Base-by-base conservation (phyloP, 2,329 filamentous ascomycete species). In the Fusarium robinianum region DNA sequence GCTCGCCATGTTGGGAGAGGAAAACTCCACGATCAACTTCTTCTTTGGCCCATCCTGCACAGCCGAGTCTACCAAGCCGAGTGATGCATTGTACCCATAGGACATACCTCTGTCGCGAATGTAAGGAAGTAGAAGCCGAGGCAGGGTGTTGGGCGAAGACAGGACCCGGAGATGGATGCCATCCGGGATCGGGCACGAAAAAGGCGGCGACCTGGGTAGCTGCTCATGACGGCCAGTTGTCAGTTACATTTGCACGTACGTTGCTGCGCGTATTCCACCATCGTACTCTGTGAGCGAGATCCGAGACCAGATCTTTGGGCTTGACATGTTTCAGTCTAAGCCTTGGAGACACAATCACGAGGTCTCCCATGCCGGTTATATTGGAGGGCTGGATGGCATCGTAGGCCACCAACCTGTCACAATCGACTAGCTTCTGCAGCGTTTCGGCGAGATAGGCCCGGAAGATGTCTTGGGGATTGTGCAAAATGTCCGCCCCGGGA, bases 1-100 rank as follows among this genome's bases (percentile, higher is more conserved):
- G 54, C 83, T 86, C 10, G 82, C 85, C 49, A 88, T 86, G 56
- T 88, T 88, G 1, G 87, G 86, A 2, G 83, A 87, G 0, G 83
- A 87, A 65, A 87, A 90, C 54, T 90, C 87, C 38, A 90, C 75
- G 18, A 90, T 72, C 11, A 84, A 68, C 61, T 64, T 69, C 59
- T 58, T 62, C 16, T 22, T 48, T 0, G 14, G 26, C 0, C 55
- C 40, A 4, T 60, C 55, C 0, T 43, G 16, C 4, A 1, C 19
- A 6, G 21, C 11, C 6, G 45, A n/a, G 6, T 61, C 52, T 8
- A 16, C 22, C 1, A 59, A 38, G 0, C 60, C 58, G 2, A 57
- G 24, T 0, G 54, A 60, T 0, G 27, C 27, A n/a, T 63, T 56
- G 8, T 60, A 60, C 0, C 60, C 60, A 1, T 63, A 63, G 0